Percentiles rank a stretch among this genome's conserved stretches.
Conservation (phyloP, 352 stramenopile species). For the Globisporangium nodosum region DNA sequence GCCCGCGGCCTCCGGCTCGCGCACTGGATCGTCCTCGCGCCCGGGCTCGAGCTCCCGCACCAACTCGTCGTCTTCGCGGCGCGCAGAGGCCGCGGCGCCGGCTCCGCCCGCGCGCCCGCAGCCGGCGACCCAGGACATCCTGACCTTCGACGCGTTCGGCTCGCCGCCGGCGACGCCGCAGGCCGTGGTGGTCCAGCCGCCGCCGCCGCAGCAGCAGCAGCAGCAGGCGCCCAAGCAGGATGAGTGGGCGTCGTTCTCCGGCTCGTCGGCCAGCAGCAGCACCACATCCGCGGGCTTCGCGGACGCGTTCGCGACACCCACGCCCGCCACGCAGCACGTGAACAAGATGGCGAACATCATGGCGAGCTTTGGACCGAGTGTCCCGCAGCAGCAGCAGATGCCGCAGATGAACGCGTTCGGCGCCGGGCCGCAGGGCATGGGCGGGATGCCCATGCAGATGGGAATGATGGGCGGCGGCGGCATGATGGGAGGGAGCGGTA, state of each 20-base stretch:
- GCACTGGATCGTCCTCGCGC: constrained; percentile 18
- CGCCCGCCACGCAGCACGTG: constrained; percentile 45
- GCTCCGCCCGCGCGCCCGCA: constrained; percentile 7
- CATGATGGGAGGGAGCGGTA: constrained; percentile 4
- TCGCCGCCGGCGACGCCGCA: constrained; percentile 23
- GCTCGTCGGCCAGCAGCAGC: constrained; percentile 21
- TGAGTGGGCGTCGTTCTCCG: constrained; percentile 70
- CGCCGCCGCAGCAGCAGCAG: constrained; percentile 4
- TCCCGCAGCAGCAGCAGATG: constrained; percentile 17
- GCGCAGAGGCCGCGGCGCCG: constrained; percentile 24
- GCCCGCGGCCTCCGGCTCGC: constrained; percentile 19
- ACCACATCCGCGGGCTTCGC: constrained; percentile 16
- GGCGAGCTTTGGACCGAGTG: constrained; percentile 57
- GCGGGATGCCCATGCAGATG: constrained; percentile 28
- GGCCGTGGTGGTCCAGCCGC: constrained; percentile 12
- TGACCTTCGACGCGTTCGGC: constrained; percentile 71
- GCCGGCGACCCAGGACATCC: constrained; percentile 47
- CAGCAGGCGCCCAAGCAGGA: constrained; percentile 38
- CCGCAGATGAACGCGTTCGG: constrained; percentile 20
- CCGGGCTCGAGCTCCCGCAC: constrained; percentile 16
- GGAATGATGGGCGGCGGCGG: constrained; percentile 16
- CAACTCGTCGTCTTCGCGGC: constrained; percentile 20
- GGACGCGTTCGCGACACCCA: constrained; percentile 39
- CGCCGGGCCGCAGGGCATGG: constrained; percentile 26
- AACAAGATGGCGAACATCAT: constrained; percentile 87